phyloP scores from a whole-genome alignment of 2,329 filamentous ascomycete species.

The Periconia macrospinosa region DNA sequence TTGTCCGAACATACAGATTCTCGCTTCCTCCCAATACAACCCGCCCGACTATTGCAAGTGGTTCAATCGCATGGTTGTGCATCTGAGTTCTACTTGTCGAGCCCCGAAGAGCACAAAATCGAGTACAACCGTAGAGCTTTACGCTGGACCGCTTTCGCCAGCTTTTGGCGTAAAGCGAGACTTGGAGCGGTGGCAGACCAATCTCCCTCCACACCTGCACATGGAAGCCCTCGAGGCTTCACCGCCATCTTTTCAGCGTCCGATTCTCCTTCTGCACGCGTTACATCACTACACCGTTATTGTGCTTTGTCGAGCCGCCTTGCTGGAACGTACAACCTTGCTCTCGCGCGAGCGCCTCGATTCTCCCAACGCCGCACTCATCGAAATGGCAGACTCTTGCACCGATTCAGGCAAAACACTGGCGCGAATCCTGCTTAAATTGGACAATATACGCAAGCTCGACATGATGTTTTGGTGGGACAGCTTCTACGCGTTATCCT shows the following conservation, averaged over 20 bases:
- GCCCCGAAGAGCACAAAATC: conserved; percentile 37
- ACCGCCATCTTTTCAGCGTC: conserved; percentile 40
- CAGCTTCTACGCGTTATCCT: conserved; percentile 44
- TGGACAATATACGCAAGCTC: conserved; percentile 43
- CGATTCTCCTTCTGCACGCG: conserved; percentile 44
- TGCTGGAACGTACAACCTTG: conserved; percentile 41
- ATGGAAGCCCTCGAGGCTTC: conserved; percentile 36
- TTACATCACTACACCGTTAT: conserved; percentile 46
- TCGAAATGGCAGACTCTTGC: conserved; percentile 42
- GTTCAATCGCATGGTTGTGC: conserved; percentile 40
- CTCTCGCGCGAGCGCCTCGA: conserved; percentile 30
- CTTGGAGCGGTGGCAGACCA: conserved; percentile 43
- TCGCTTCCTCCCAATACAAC: conserved; percentile 32
- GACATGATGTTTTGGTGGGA: conserved; percentile 48
- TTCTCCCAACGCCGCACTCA: conserved; percentile 28
- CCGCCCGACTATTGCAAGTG: conserved; percentile 44
- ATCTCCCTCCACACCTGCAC: conserved; percentile 43
- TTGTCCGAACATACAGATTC: conserved; percentile 41
- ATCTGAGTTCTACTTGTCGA: conserved; percentile 44
- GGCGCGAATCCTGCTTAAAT: conserved; percentile 37
- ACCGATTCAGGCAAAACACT: conserved; percentile 41
- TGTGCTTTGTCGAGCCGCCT: conserved; percentile 43
- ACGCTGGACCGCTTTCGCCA: conserved; percentile 43
- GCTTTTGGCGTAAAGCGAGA: conserved; percentile 43
- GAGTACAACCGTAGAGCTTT: conserved; percentile 38